phyloP scores from a whole-genome alignment of 2,329 filamentous ascomycete species.

The Fusarium goolgardi region DNA sequence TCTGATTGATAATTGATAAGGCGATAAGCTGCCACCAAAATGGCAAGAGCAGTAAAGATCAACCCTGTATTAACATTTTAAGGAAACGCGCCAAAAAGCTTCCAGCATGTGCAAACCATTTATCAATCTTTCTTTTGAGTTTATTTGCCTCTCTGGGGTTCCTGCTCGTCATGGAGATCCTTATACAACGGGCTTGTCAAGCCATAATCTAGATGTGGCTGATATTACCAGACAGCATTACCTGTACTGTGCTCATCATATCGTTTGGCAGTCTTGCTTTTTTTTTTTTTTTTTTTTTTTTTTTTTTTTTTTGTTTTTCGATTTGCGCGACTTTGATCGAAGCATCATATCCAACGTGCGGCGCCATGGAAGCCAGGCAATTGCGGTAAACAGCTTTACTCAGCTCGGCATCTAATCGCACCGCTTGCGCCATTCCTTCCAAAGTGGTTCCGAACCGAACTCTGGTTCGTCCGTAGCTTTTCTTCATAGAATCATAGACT shows the following conservation, averaged over 20 bases:
- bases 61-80: background rate
- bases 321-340: slow-evolving; percentile 29
- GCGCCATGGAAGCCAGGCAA: slow-evolving; percentile 9
- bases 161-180: background rate
- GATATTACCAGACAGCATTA: background rate
- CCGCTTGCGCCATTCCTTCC: slow-evolving; percentile 40
- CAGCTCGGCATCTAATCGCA: slow-evolving; percentile 42
- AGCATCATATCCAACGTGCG: slow-evolving; percentile 15
- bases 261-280: background rate
- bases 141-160: background rate
- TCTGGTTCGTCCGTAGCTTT: slow-evolving; percentile 36
- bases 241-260: background rate
- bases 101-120: slow-evolving; percentile 15
- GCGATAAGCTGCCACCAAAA: slow-evolving; percentile 16
- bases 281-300: background rate
- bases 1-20: slow-evolving; percentile 36
- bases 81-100: slow-evolving; percentile 1
- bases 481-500: slow-evolving; percentile 42
- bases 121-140: background rate
- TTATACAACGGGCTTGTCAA: background rate
- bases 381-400: slow-evolving; percentile 24
- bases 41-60: slow-evolving; percentile 22
- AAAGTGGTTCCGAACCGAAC: slow-evolving; percentile 34
- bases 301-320: background rate
- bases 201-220: background rate